Base-by-base conservation (phyloP, 164 flowering plant genomes). In the Brasenia schreberi region DNA sequence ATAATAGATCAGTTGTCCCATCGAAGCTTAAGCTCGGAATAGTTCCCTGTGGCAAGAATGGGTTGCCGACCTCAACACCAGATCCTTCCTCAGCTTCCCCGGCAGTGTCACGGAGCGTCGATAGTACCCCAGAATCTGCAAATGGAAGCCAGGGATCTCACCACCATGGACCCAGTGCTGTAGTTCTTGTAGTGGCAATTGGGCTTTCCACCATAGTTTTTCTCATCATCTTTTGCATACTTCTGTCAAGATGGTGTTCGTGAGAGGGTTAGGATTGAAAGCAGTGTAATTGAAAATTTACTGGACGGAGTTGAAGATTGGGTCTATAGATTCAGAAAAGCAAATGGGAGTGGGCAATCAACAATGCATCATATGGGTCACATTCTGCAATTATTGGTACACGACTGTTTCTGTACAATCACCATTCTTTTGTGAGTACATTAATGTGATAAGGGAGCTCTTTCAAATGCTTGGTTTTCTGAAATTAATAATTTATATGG, bases 111-210 rank as follows among this genome's bases (percentile, higher is more conserved):
- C 75, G 67, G 23, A 68, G 62, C 18, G 80, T 66, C 43, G 74
- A 74, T 33, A 75, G 66, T 42, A 58, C 68, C 0, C 70, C 64
- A 18, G 70, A 68, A 52, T 63, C 43, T 0, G 64, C 42, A 19
- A 63, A 59, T 65, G 70, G 18, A 18, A 64, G 66, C 43, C 76
- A 77, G 59, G 67, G 75, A 61, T 70, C 68, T 17, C 74, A 72
- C 62, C 82, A 74, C 11, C 87, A 81, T 66, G 98, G 97, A 7
- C 96, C 97, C 16, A 90, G 72, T 72, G 91, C 87, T 85, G 74
- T 89, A 67, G 96, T 94, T 71, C 91, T 94, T 78, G 98, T 92
- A 18, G 84, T 89, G 59, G 95, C 96, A 42, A 89, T 94, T 85
- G 97, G 78, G 67, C 83, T 94, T 65, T 83, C 97, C 6, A 84